Base-by-base conservation (phyloP, 805 yeast species). In the Starmerella lactis-condensi region DNA sequence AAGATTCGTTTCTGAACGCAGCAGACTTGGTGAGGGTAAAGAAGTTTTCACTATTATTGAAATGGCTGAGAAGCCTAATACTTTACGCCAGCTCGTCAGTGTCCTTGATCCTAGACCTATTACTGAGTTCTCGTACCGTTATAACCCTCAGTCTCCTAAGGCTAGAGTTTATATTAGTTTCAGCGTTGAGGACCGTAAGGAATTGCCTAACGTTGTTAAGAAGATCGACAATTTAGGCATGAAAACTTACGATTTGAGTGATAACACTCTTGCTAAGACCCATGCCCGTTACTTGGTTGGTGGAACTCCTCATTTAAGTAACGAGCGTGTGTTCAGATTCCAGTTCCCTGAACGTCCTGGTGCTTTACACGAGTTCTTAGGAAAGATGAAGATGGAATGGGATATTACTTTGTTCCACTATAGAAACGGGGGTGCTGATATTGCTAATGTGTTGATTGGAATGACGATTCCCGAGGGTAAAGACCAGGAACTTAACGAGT, bases 261-360 rank as follows among this genome's bases (percentile, higher is more conserved):
- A 77, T 36, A 83, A 91, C 51, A 94, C 83, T 51, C 65, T 89
- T 61, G 98, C 98, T 26, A 89, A 89, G 56, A 68, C 82, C 22
- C 99, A 89, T 50, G 95, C 95, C 23, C 68, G 99, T 52, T 91
- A 89, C 52, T 61, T 89, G 41, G 93, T 89, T 16, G 99, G 99
- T 36, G 98, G 98, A 36, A 72, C 75, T 37, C 69, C 83, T 0
- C 55, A 62, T 15, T 69, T 77, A 13, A 63, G 68, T 18, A 64
- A 78, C 41, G 99, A 89, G 55, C 71, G 74, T 45, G 56, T 89
- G 22, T 68, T 72, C 44, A 65, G 75, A 29, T 89, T 89, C 47
- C 94, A 82, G 54, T 91, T 89, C 62, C 99, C 99, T 10, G 99
- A 89, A 50, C 72, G 89, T 48, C 96, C 98, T 2, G 93, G 94